Percentiles rank a stretch among this genome's conserved stretches.
Conservation (phyloP, 768 basidiomycete species). For the Terana coerulea region DNA sequence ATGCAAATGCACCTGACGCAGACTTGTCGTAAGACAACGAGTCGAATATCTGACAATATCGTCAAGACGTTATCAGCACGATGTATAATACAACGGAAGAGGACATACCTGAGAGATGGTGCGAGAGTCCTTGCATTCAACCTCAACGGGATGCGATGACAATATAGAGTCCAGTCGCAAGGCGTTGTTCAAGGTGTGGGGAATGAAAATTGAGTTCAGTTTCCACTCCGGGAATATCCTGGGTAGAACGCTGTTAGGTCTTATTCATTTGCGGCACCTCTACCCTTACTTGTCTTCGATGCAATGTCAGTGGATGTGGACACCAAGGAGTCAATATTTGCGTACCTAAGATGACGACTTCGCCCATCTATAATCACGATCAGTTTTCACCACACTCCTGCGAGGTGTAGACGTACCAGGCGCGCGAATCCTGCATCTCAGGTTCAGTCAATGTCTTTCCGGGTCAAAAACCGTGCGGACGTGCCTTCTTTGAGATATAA, state of each 20-base stretch:
- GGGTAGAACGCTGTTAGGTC: neutral
- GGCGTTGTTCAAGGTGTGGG: slow-evolving; percentile 71
- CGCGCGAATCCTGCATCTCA: too few species aligned
- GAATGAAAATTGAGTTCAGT: slow-evolving; percentile 77
- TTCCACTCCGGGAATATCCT: slow-evolving; percentile 86
- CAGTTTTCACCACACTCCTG: too few species aligned
- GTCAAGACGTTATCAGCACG: neutral
- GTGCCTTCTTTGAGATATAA: slow-evolving; percentile 81
- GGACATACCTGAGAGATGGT: slow-evolving; percentile 65
- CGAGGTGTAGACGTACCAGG: too few species aligned
- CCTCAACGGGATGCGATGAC: slow-evolving; percentile 92
- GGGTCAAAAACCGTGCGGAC: too few species aligned
- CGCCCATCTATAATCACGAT: slow-evolving; percentile 63
- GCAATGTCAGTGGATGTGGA: neutral
- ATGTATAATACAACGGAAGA: neutral
- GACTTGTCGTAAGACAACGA: slow-evolving; percentile 84
- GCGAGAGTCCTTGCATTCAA: slow-evolving; percentile 83
- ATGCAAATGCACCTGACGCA: slow-evolving; percentile 50
- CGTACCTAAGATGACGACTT: slow-evolving; percentile 75
- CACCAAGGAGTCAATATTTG: slow-evolving; percentile 11
- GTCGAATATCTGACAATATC: slow-evolving; percentile 73
- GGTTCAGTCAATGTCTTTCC: too few species aligned
- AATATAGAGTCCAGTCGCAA: slow-evolving; percentile 78
- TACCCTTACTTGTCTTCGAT: slow-evolving; percentile 53
- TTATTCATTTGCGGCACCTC: neutral